Evolutionary conservation across 192 early-diverging fungal species (phyloP).

Genomic region (Pecoramyces ruminantium): DNA sequence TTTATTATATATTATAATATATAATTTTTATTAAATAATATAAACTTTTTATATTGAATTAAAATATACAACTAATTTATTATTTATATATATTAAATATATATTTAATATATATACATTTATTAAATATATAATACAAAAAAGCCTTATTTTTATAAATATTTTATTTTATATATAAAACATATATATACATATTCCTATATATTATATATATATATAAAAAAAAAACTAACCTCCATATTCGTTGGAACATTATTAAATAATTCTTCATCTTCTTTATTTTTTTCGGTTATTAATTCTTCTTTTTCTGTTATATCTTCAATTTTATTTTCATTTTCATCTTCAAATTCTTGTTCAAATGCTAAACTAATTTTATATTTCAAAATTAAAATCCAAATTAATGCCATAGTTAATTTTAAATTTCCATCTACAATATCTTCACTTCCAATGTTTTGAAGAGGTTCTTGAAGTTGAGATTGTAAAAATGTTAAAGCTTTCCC

Average conservation of each 20-base stretch:
- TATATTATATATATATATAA: no score
- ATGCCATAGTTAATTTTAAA: slow-evolving; percentile 10
- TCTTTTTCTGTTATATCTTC: background rate
- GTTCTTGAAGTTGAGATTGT: background rate
- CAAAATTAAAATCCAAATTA: slow-evolving; percentile 13
- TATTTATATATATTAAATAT: no score
- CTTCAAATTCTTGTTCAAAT: background rate
- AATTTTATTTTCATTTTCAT: background rate
- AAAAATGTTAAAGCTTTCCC: slow-evolving; percentile 12
- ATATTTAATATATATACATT: no score
- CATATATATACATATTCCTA: no score
- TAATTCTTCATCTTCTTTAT: background rate
- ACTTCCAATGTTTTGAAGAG: slow-evolving; percentile 4
- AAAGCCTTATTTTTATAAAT: no score
- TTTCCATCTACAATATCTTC: slow-evolving; percentile 18
- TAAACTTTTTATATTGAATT: no score
- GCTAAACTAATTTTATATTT: background rate
- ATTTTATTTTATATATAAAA: no score
- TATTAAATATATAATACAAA: no score
- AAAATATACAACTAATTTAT: no score
- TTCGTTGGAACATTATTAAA: background rate
- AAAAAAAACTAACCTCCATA: no score
- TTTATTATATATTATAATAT: no score
- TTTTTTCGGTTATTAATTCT: background rate
- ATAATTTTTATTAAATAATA: no score